Base-by-base conservation (phyloP, 2,329 filamentous ascomycete species). In the Cytospora chrysosperma region DNA sequence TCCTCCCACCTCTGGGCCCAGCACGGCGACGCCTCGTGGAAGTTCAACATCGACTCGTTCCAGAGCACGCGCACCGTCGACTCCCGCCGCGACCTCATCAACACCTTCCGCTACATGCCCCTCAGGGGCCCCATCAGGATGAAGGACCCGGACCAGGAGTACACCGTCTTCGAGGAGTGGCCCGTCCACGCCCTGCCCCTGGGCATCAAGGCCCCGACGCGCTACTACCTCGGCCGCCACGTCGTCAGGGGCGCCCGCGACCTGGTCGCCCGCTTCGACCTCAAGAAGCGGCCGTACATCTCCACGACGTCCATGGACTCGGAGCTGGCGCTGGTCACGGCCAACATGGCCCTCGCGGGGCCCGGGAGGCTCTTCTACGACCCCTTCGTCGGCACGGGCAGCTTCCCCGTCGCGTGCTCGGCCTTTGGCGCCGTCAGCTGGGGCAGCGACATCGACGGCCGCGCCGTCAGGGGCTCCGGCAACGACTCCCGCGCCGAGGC, bases 241-340 rank as follows among this genome's bases (percentile, higher is more conserved):
- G 74, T 98, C 27, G 88, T 82, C 2, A 78, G 79, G 15, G 88
- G 90, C 2, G 85, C 84, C 3, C 84, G 94, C 52, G 85, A 90
- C 59, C 80, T 88, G 6, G 82, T 91, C 34, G 79, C 85, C 40
- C 89, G 84, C 27, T 96, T 93, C 71, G 93, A 97, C 74, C 82
- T 99, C 26, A 99, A 99, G 81, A 97, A 96, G 76, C 82, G 95
- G 30, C 84, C 85, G 47, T 99, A 99, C 73, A 98, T 99, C 70
- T 92, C 90, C 69, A 98, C 94, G 0, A 99, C 95, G 0, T 95
- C 91, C 53, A 98, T 99, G 95, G 95, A 99, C 73, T 91, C 94
- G 0, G 95, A 98, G 75, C 82, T 99, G 51, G 91, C 93, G 15
- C 83, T 99, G 1, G 80, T 99, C 26, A 97, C 93, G 0, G 95